Evolutionary conservation across 129 eudicot genomes (phyloP).

Genomic region (Chrysanthemum seticuspe): DNA sequence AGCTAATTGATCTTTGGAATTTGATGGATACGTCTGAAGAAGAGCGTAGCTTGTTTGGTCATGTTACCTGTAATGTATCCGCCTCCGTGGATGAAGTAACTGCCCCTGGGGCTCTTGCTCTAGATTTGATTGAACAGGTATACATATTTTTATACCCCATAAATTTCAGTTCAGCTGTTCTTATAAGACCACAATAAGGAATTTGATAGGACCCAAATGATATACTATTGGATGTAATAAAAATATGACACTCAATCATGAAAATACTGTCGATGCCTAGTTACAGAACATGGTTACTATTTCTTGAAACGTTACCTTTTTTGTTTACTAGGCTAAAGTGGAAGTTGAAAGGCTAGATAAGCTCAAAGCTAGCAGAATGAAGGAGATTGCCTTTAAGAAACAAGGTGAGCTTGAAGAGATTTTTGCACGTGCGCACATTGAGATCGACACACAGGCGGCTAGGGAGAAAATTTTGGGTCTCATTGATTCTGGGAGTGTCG

Average conservation of each 20-base stretch:
- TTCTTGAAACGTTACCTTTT: neutral
- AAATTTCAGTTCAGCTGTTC: neutral
- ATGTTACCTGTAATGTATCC: constrained; percentile 83
- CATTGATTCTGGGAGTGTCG: constrained; percentile 85
- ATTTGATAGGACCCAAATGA: neutral
- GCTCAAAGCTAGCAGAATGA: constrained; percentile 94
- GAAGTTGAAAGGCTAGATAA: constrained; percentile 96
- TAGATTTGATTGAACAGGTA: constrained; percentile 95
- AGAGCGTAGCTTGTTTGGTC: constrained; percentile 79
- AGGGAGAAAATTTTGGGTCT: constrained; percentile 72
- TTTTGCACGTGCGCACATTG: constrained; percentile 78
- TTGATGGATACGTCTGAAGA: constrained; percentile 88
- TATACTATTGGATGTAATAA: too few relatives aligned
- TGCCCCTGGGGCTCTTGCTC: constrained; percentile 85
- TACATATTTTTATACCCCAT: neutral
- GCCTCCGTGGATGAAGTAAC: constrained; percentile 88
- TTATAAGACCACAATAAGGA: constrained; percentile 4
- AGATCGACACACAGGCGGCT: constrained; percentile 82
- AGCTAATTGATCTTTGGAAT: constrained; percentile 94
- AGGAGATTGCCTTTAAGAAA: constrained; percentile 93
- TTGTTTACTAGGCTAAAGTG: constrained; percentile 90
- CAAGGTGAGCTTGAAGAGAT: constrained; percentile 91
- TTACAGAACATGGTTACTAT: constrained; percentile 1
- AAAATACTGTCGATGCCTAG: neutral
- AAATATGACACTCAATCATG: neutral